Evolutionary conservation across 2,329 filamentous ascomycete genomes (phyloP).

Genomic region (Colletotrichum sublineola): DNA sequence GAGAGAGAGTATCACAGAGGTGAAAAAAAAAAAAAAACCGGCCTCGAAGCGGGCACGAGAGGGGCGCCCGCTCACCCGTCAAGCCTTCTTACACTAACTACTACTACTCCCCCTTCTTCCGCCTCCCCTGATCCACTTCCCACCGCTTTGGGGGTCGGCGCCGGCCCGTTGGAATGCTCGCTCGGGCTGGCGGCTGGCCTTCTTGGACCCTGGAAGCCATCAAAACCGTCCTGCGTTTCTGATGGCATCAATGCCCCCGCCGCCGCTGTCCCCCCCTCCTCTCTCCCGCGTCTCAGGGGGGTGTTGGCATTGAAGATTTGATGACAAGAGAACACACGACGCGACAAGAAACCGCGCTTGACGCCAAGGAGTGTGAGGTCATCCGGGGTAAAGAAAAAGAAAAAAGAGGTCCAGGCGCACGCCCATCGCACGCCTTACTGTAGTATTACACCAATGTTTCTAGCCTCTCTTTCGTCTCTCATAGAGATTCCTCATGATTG

Average conservation of each 20-base stretch:
- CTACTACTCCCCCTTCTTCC: no score
- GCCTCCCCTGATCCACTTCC: neutral
- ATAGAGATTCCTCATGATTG: neutral
- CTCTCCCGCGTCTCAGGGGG: constrained; percentile 29
- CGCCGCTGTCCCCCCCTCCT: no score
- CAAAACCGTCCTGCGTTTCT: constrained; percentile 11
- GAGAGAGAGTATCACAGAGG: neutral
- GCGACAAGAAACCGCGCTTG: constrained; percentile 24
- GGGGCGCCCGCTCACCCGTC: no score
- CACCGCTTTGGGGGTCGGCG: neutral
- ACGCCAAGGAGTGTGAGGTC: constrained; percentile 38
- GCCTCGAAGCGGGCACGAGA: no score
- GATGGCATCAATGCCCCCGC: constrained; percentile 11
- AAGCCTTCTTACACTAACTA: neutral
- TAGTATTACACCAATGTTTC: neutral
- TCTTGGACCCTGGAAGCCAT: constrained; percentile 28
- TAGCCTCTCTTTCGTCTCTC: neutral
- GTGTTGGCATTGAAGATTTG: constrained; percentile 6
- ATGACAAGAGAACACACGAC: constrained; percentile 1
- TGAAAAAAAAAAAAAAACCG: no score
- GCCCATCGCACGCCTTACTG: neutral
- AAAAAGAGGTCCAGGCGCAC: constrained; percentile 7
- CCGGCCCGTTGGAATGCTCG: constrained; percentile 14
- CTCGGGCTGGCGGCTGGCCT: neutral
- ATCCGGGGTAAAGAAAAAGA: neutral